Conservation (phyloP, 495 filamentous ascomycete genomes). For the Amniculicola lignicola region DNA sequence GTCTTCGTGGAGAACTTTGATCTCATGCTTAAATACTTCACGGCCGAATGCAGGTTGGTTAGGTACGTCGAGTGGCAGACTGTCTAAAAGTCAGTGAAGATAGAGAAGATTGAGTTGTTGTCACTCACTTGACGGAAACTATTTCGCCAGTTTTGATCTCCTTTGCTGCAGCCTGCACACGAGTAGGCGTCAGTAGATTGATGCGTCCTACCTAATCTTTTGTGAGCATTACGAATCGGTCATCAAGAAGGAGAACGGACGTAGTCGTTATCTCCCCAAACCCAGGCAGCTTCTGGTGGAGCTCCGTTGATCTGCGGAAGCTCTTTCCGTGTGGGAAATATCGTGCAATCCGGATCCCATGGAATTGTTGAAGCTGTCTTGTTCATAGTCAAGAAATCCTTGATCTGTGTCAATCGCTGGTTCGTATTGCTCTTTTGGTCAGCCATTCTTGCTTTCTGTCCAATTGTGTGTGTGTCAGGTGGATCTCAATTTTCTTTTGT, state of each 20-base stretch:
- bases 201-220: slow-evolving; percentile 50
- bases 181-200: slow-evolving; percentile 57
- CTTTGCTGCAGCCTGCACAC: slow-evolving; percentile 51
- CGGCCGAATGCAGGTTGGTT: slow-evolving; percentile 53
- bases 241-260: background rate
- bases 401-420: slow-evolving; percentile 43
- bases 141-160: slow-evolving; percentile 57
- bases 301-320: slow-evolving; percentile 46
- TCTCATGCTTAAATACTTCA: slow-evolving; percentile 54
- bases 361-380: slow-evolving; percentile 49
- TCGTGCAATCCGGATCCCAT: slow-evolving; percentile 53
- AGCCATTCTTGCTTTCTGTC: no score
- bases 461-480: no score
- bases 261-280: slow-evolving; percentile 60
- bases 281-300: slow-evolving; percentile 53
- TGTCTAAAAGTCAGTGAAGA: background rate
- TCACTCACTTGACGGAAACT: slow-evolving; percentile 41
- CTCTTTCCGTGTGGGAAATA: slow-evolving; percentile 54
- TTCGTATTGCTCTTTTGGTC: slow-evolving; percentile 25
- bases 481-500: no score
- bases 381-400: slow-evolving; percentile 45
- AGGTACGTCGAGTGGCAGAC: slow-evolving; percentile 54
- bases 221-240: background rate
- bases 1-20: slow-evolving; percentile 52
- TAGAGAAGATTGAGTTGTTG: background rate